These are phyloP conservation scores for Trichoderma asperellum DNA, from an alignment of 2,329 filamentous ascomycete species.

Conservation along the genomic window DNA sequence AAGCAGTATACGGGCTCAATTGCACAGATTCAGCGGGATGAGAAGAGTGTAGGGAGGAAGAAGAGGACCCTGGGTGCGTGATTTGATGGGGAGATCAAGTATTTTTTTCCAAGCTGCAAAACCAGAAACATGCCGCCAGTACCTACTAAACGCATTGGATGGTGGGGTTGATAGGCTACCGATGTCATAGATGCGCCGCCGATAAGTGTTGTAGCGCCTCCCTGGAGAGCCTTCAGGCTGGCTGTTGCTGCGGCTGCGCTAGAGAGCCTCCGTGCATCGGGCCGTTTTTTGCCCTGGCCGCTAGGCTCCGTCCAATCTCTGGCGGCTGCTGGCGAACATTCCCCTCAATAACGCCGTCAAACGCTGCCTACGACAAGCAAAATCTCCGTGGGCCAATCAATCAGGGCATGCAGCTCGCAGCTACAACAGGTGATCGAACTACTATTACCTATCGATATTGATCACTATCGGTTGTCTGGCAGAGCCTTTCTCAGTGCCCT, in stretches of 20 bases:
- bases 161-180: constrained; percentile 29
- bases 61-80: constrained; percentile 35
- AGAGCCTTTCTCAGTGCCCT: neutral
- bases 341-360: constrained; percentile 23
- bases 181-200: constrained; percentile 22
- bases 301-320: constrained; percentile 9
- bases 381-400: constrained; percentile 16
- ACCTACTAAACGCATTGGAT: constrained; percentile 29
- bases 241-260: neutral
- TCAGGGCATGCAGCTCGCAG: neutral
- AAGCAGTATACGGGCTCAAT: constrained; percentile 1
- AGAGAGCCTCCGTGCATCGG: constrained; percentile 24
- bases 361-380: constrained; percentile 6
- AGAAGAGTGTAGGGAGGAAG: constrained; percentile 27
- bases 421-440: neutral
- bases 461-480: neutral
- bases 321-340: neutral
- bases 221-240: neutral
- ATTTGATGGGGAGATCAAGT: constrained; percentile 36
- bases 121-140: constrained; percentile 24
- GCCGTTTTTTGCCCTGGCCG: constrained; percentile 16
- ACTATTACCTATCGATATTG: neutral
- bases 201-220: constrained; percentile 17
- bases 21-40: neutral
- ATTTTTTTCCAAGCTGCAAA: constrained; percentile 16